Percentiles rank a stretch among this genome's conserved stretches.
Evolutionary conservation across 331 rosid species (phyloP).

Genomic region (Arachis monticola): DNA sequence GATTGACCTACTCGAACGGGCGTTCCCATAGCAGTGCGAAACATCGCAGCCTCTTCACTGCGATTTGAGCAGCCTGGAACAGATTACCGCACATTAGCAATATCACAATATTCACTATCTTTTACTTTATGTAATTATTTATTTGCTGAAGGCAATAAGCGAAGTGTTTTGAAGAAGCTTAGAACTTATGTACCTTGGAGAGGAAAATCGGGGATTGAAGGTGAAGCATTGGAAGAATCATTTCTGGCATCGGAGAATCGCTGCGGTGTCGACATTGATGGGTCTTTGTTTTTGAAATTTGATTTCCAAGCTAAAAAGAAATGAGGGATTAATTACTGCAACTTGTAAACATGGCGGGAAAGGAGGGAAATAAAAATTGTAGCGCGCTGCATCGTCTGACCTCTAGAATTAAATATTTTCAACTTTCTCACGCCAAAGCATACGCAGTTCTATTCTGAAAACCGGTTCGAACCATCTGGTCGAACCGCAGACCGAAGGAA

Average conservation of each 20-base stretch:
- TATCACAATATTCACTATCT: background rate
- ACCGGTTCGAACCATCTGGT: too few relatives aligned
- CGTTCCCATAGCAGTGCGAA: slow-evolving; percentile 6
- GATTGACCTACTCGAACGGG: slow-evolving; percentile 1
- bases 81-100: background rate
- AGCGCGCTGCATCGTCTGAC: background rate
- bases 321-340: background rate
- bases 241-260: slow-evolving; percentile 49
- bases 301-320: background rate
- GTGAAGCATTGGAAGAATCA: slow-evolving; percentile 25
- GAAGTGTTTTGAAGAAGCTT: background rate
- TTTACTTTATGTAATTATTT: background rate
- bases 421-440: background rate
- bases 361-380: background rate
- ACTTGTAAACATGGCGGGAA: background rate
- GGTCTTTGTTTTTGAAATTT: background rate
- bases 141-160: background rate
- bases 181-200: slow-evolving; percentile 47
- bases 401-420: too few relatives aligned
- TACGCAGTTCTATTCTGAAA: too few relatives aligned
- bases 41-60: slow-evolving; percentile 7
- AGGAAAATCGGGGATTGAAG: slow-evolving; percentile 47
- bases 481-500: too few relatives aligned
- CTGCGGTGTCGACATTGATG: slow-evolving; percentile 54
- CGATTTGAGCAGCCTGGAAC: background rate